A percentile compares a stretch with the other conserved stretches of the same genome.
phyloP scores from a whole-genome alignment of 148 eudicot species.

The Vaccinium macrocarpon region DNA sequence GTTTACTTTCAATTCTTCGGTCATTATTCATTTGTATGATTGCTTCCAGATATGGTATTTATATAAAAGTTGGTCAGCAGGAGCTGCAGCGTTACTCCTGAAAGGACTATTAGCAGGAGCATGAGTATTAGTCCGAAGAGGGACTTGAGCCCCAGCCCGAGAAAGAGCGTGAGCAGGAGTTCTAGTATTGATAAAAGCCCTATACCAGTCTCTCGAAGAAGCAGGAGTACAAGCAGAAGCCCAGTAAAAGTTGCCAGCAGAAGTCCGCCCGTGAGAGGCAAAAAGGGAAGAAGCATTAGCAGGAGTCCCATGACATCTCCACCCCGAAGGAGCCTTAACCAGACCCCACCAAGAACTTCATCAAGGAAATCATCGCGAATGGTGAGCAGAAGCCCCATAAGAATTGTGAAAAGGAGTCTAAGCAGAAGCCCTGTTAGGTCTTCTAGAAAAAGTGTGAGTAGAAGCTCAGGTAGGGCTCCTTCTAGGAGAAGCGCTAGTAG shows the following conservation, averaged over 20 bases:
- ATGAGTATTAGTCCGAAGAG: constrained; percentile 63
- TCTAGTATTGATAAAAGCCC: constrained; percentile 49
- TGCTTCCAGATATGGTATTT: constrained; percentile 31
- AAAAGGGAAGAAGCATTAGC: constrained; percentile 38
- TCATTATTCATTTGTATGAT: constrained; percentile 23
- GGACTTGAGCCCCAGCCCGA: constrained; percentile 40
- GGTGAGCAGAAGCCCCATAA: constrained; percentile 53
- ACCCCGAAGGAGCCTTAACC: constrained; percentile 45
- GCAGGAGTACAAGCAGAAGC: constrained; percentile 47
- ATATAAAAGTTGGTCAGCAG: constrained; percentile 48
- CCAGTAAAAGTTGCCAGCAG: constrained; percentile 42
- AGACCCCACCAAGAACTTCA: constrained; percentile 52
- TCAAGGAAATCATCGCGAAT: constrained; percentile 53
- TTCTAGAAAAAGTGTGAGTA: constrained; percentile 44
- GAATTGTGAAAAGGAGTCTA: constrained; percentile 46
- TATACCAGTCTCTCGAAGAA: constrained; percentile 29
- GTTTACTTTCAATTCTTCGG: constrained; percentile 34
- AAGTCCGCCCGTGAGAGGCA: constrained; percentile 47
- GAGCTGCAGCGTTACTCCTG: constrained; percentile 67
- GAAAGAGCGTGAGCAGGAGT: constrained; percentile 47
- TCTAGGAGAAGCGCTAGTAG: constrained; percentile 38
- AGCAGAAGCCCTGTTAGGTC: constrained; percentile 57
- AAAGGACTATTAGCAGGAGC: constrained; percentile 59
- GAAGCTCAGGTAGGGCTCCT: constrained; percentile 66
- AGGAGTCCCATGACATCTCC: constrained; percentile 54